phyloP scores from a whole-genome alignment of 345 rosid species.

The Toxicodendron radicans region DNA sequence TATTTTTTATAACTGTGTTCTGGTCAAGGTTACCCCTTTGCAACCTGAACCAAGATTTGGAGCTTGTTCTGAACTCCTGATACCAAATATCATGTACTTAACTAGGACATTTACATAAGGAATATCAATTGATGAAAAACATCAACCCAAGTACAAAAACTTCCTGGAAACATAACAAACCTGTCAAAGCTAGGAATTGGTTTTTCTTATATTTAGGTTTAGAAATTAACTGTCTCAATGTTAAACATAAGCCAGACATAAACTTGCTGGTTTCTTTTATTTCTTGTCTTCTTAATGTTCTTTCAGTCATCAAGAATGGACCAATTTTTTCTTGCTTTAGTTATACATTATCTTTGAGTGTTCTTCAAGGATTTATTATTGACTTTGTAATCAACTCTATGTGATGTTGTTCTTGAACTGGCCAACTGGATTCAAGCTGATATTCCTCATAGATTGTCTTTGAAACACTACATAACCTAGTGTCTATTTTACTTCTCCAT shows the following conservation, averaged over 20 bases:
- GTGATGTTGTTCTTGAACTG: constrained; percentile 4
- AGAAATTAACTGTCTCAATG: not conserved
- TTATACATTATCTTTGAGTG: not conserved
- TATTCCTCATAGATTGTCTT: not conserved
- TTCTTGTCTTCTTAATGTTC: not conserved
- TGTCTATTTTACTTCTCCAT: not conserved
- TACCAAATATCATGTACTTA: not conserved
- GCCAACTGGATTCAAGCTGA: not conserved
- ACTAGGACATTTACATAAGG: not conserved
- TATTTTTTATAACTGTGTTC: not conserved
- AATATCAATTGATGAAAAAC: not conserved
- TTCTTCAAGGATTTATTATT: not conserved
- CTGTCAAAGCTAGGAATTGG: not conserved
- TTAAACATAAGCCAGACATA: not conserved
- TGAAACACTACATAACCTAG: not conserved
- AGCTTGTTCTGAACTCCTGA: not conserved
- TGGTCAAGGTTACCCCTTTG: not conserved
- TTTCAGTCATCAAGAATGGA: not conserved
- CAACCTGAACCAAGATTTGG: not conserved
- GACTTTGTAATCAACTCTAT: not conserved
- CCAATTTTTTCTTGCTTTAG: not conserved
- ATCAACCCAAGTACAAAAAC: not conserved
- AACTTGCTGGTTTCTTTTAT: not conserved
- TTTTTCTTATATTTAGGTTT: not conserved
- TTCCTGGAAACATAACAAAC: not conserved